Conservation (phyloP, 2,329 filamentous ascomycete species). For the Botrytis sinoallii region DNA sequence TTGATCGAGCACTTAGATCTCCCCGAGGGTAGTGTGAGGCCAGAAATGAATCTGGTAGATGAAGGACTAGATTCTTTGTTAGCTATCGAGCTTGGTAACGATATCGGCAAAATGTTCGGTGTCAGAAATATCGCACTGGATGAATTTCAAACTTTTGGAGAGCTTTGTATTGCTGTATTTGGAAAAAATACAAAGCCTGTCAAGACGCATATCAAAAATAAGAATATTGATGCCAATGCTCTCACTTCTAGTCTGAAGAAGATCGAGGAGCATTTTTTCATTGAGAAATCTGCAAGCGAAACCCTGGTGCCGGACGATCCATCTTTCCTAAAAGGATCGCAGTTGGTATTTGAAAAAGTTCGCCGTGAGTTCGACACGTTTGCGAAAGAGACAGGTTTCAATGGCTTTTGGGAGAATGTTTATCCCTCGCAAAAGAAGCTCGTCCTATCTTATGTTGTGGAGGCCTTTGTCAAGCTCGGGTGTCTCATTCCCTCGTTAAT, state of each 20-base stretch:
- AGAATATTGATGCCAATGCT: not conserved
- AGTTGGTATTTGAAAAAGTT: not conserved
- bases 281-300: not conserved
- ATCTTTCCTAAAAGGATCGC: not conserved
- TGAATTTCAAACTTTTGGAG: not conserved
- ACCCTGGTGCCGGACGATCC: too few relatives aligned
- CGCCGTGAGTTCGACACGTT: not conserved
- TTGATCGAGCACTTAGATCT: not conserved
- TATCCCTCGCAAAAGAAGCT: not conserved
- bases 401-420: not conserved
- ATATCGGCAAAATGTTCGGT: not conserved
- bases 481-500: not conserved
- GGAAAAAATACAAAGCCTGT: not conserved
- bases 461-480: not conserved
- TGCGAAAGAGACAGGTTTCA: not conserved
- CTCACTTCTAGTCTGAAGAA: not conserved
- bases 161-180: not conserved
- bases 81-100: not conserved
- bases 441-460: not conserved
- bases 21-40: not conserved
- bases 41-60: not conserved
- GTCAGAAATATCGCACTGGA: not conserved
- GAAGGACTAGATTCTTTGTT: not conserved
- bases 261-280: not conserved
- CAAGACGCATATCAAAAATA: not conserved